Base-by-base conservation (phyloP, 331 rosid genomes). In the Acacia concinna region DNA sequence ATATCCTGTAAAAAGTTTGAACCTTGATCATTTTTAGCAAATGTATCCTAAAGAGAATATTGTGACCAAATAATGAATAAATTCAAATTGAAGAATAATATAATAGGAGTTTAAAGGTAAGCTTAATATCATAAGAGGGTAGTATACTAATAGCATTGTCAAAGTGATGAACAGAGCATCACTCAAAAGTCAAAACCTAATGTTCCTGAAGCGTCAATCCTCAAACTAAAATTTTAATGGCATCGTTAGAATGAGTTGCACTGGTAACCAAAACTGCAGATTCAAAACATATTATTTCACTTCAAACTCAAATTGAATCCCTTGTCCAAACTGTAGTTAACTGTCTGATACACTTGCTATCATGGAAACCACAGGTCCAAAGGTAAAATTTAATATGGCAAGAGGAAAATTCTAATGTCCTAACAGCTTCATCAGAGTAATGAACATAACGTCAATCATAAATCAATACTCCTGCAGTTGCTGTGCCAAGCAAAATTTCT, bases 1-100 rank as follows among this genome's bases (percentile, higher is more conserved):
- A 90, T 83, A 93, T 96, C 82, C 97, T 90, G 84, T 56, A 54
- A 81, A 60, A 21, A 69, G 14, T 72, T 46, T 41, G 46, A 67
- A 82, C 72, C 54, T 51, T 47, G 35, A 62, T 41, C 21, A 2
- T 6, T 15, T 72, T 37, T 66, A 13, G 57, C 38, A 60, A 21
- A 34, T 73, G 73, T 54, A 78, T 65, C 63, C 41, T 52, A 4
- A 46, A 75, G 49, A 30, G 62, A 21, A 38, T 57, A 25, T 13
- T 74, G n/a, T 75, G 52, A 64, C 47, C 20, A 71, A 37, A 67
- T 20, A 68, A 68, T 60, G 25, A 66, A 59, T 57, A 56, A 31
- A 32, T 79, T 71, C 43, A 57, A 14, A 43, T 35, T 35, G 38
- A 47, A 44, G 20, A 76, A 79, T 44, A 59, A 72, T 31, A 21